A percentile compares a stretch with the other conserved stretches of the same genome.
Conservation (phyloP, 129 eudicot genomes). For the Centaurea solstitialis region DNA sequence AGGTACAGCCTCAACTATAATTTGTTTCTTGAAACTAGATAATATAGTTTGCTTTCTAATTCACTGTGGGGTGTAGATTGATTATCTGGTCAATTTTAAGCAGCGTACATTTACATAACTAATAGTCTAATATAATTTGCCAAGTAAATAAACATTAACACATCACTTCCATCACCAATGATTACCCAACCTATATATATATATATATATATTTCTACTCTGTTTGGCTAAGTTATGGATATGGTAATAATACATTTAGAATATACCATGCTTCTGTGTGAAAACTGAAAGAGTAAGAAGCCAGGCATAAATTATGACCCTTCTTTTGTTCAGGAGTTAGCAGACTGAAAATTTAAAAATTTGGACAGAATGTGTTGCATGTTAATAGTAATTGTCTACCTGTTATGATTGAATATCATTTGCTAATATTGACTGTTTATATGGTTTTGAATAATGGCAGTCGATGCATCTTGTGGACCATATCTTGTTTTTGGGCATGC, state of each 20-base stretch:
- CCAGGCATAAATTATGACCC: not conserved
- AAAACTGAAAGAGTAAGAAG: not conserved
- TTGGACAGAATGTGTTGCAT: not conserved
- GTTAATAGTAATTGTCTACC: not conserved
- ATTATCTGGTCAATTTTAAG: not conserved
- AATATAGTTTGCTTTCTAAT: not conserved
- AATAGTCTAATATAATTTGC: not conserved
- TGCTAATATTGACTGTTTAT: not conserved
- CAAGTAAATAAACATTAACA: not conserved
- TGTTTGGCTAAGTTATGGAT: not conserved
- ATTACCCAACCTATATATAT: not conserved
- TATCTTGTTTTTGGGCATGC: too few relatives aligned
- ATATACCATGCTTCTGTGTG: not conserved
- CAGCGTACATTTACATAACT: not conserved
- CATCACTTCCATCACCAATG: not conserved
- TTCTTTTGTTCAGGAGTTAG: too few relatives aligned
- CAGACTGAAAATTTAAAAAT: too few relatives aligned
- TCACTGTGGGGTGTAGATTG: not conserved
- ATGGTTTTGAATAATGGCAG: not conserved
- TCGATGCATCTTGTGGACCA: not conserved
- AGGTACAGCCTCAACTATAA: constrained; percentile 12
- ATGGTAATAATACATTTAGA: not conserved
- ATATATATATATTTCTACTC: not conserved
- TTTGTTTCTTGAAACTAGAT: not conserved
- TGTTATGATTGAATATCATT: not conserved